Percentiles rank a stretch among this genome's conserved stretches.
phyloP scores from a whole-genome alignment of 2,329 filamentous ascomycete species.

The Aspergillus fijiensis region DNA sequence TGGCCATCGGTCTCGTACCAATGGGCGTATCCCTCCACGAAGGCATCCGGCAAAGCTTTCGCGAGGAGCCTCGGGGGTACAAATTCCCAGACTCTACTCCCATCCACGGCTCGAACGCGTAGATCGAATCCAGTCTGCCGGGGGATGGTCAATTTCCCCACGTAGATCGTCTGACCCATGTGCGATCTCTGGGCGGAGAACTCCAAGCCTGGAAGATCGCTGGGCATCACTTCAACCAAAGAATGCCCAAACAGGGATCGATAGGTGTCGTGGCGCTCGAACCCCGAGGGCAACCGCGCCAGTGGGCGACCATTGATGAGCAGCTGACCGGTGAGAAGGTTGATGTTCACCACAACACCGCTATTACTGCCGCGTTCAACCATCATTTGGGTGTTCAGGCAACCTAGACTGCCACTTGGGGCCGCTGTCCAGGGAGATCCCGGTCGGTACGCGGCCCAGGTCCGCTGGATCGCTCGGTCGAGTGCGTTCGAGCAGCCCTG shows the following conservation, averaged over 20 bases:
- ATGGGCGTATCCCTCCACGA: conserved; percentile 46
- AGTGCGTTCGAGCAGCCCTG: conserved; percentile 10
- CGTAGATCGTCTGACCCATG: conserved; percentile 22
- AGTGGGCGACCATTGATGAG: conserved; percentile 34
- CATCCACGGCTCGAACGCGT: conserved; percentile 30
- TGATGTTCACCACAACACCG: conserved; percentile 27
- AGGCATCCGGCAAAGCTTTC: conserved; percentile 31
- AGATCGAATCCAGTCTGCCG: conserved; percentile 29
- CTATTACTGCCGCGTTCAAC: background rate
- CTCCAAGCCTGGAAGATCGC: conserved; percentile 16
- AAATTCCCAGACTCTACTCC: conserved; percentile 27
- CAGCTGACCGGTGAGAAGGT: conserved; percentile 35
- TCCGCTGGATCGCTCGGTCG: conserved; percentile 14
- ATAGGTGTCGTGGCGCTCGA: conserved; percentile 25
- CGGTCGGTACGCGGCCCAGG: conserved; percentile 20
- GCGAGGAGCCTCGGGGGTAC: conserved; percentile 31
- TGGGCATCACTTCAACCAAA: conserved; percentile 21
- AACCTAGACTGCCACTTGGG: background rate
- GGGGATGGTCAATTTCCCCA: conserved; percentile 12
- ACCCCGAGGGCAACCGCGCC: conserved; percentile 28
- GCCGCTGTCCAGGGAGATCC: conserved; percentile 11
- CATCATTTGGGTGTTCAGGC: conserved; percentile 6
- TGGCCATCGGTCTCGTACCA: conserved; percentile 45
- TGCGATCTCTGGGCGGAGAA: conserved; percentile 24
- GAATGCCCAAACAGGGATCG: conserved; percentile 27